These are phyloP conservation scores for Limtongia smithiae DNA, from an alignment of 805 yeast genomes.

Conservation along the genomic window DNA sequence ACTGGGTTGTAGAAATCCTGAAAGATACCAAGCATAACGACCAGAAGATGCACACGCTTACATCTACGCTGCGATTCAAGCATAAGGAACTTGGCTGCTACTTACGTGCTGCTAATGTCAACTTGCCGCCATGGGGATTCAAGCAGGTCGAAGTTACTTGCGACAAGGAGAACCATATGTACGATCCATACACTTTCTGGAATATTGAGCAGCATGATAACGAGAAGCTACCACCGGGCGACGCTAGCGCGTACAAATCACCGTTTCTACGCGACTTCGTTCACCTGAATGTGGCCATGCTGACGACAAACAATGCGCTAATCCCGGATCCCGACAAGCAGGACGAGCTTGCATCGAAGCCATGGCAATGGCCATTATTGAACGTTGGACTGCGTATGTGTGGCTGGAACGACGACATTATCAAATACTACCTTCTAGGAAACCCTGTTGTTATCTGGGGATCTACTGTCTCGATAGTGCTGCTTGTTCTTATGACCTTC, in stretches of 20 bases:
- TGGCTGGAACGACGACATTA: slow-evolving; percentile 56
- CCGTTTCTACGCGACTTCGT: slow-evolving; percentile 66
- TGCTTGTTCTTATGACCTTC: slow-evolving; percentile 41
- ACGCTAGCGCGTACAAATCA: slow-evolving; percentile 46
- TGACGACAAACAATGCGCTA: slow-evolving; percentile 78
- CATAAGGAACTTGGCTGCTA: slow-evolving; percentile 73
- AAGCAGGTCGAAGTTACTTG: slow-evolving; percentile 96
- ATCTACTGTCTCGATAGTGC: slow-evolving; percentile 49
- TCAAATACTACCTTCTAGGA: slow-evolving; percentile 64
- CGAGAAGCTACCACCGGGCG: slow-evolving; percentile 43
- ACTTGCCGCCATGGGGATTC: slow-evolving; percentile 96
- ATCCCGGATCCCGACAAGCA: slow-evolving; percentile 69
- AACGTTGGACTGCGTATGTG: slow-evolving; percentile 72
- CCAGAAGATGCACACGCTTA: slow-evolving; percentile 66
- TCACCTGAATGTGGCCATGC: slow-evolving; percentile 72
- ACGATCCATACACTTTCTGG: slow-evolving; percentile 75
- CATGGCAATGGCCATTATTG: slow-evolving; percentile 83
- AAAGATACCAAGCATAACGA: slow-evolving; percentile 53
- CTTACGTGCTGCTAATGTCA: slow-evolving; percentile 73
- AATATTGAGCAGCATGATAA: slow-evolving; percentile 69
- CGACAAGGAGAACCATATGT: slow-evolving; percentile 43
- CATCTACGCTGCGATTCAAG: slow-evolving; percentile 75
- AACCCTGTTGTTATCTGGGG: slow-evolving; percentile 65
- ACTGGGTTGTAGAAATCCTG: slow-evolving; percentile 85
- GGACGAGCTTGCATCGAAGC: slow-evolving; percentile 66